Percentiles rank a stretch among this genome's conserved stretches.
These are phyloP conservation scores for Ajuga reptans DNA, from an alignment of 305 asterid genomes.

Conservation along the genomic window DNA sequence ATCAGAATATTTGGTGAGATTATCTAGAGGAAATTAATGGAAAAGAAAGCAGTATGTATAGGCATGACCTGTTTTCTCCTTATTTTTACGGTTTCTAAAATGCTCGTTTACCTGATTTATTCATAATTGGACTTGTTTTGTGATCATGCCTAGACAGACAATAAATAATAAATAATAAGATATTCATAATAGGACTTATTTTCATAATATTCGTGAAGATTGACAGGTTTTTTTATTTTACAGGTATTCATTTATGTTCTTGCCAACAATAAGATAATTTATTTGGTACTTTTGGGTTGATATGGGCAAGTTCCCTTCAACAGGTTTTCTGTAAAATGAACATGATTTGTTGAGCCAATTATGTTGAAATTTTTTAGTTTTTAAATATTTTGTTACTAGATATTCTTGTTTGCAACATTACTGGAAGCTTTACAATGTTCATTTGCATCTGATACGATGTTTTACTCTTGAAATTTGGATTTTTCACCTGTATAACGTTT, in stretches of 20 bases:
- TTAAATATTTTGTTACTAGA: neutral
- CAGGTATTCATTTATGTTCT: neutral
- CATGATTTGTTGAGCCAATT: neutral
- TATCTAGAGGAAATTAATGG: neutral
- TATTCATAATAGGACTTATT: neutral
- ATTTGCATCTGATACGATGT: conserved; percentile 2
- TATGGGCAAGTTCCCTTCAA: neutral
- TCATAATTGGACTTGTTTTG: neutral
- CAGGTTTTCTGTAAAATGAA: neutral
- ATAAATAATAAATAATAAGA: neutral
- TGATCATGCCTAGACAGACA: neutral
- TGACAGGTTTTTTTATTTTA: conserved; percentile 1
- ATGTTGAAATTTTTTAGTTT: neutral
- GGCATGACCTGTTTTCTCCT: neutral
- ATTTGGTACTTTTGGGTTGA: neutral
- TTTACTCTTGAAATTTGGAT: neutral
- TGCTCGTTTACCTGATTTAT: neutral
- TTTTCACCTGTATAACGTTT: conserved; percentile 5
- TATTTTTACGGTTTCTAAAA: neutral
- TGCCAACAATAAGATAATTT: neutral
- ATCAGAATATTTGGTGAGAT: neutral
- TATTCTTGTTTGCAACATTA: neutral
- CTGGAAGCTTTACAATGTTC: neutral
- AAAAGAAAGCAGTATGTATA: neutral
- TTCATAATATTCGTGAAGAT: neutral